Conservation (phyloP, 2,329 filamentous ascomycete species). For the Pestalotiopsis sp. region DNA sequence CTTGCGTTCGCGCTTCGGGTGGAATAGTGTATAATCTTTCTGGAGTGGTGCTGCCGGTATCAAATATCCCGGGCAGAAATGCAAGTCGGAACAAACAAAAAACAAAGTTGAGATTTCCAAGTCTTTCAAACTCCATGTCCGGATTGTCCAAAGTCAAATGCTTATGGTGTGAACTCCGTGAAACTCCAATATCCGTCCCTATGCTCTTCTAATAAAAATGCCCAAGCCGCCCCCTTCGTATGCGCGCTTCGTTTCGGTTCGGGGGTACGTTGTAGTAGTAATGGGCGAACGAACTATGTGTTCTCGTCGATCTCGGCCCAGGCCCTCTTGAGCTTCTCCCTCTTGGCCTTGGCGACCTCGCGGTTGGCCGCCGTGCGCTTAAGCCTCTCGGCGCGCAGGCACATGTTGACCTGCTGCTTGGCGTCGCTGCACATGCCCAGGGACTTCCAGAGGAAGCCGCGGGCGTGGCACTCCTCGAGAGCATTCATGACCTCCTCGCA, state of each 20-base stretch:
- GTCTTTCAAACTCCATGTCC: neutral
- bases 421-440: constrained; percentile 87
- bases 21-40: neutral
- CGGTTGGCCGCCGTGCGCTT: constrained; percentile 80
- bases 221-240: neutral
- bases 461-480: constrained; percentile 93
- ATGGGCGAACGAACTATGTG: constrained; percentile 45
- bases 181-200: constrained; percentile 19
- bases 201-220: constrained; percentile 5
- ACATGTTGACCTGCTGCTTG: constrained; percentile 83
- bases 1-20: neutral
- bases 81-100: neutral
- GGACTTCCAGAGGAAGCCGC: constrained; percentile 90
- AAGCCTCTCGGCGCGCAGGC: constrained; percentile 77
- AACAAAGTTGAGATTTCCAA: neutral
- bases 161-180: constrained; percentile 6
- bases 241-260: neutral
- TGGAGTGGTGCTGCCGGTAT: neutral
- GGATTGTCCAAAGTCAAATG: neutral
- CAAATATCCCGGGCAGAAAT: neutral
- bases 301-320: constrained; percentile 81
- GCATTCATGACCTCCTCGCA: constrained; percentile 94
- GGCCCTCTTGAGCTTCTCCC: constrained; percentile 72
- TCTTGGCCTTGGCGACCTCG: constrained; percentile 68
- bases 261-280: too few relatives aligned